These are phyloP conservation scores for Candolleomyces aberdarensis DNA, from an alignment of 768 basidiomycete species.

Conservation along the genomic window DNA sequence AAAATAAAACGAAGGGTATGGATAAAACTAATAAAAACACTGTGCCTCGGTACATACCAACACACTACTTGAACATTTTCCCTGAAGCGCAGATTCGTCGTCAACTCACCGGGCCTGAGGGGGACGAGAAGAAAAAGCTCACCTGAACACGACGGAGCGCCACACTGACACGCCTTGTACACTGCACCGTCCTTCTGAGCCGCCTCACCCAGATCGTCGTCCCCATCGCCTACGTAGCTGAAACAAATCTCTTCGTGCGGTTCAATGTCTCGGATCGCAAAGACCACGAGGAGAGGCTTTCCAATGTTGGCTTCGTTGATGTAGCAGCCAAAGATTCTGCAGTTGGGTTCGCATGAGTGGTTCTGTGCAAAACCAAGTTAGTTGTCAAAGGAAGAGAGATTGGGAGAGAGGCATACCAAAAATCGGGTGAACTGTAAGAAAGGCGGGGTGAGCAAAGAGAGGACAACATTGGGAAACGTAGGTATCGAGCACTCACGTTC, in stretches of 20 bases:
- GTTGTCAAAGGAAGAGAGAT: not conserved
- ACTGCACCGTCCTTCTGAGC: constrained; percentile 18
- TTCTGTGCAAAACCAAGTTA: constrained; percentile 49
- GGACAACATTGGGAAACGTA: not conserved
- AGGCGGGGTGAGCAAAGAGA: not conserved
- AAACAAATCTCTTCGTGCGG: constrained; percentile 74
- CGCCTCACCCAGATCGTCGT: constrained; percentile 36
- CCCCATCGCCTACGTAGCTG: constrained; percentile 56
- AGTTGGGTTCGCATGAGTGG: constrained; percentile 90
- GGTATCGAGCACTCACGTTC: constrained; percentile 51
- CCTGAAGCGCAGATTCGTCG: too few species aligned
- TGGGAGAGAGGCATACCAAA: constrained; percentile 46
- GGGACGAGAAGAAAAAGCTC: too few species aligned
- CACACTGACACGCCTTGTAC: too few species aligned
- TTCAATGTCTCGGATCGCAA: constrained; percentile 61
- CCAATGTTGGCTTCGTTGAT: constrained; percentile 73
- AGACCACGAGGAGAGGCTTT: constrained; percentile 68
- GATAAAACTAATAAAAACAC: too few species aligned
- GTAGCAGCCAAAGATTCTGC: constrained; percentile 65
- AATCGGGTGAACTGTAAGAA: constrained; percentile 80
- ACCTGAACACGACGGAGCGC: too few species aligned
- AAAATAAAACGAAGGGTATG: too few species aligned
- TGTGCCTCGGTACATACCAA: too few species aligned
- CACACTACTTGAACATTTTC: too few species aligned
- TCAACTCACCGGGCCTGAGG: too few species aligned